A percentile compares a stretch with the other conserved stretches of the same genome.
These are phyloP conservation scores for Mycena haematopus DNA, from an alignment of 768 basidiomycete genomes.

Conservation along the genomic window DNA sequence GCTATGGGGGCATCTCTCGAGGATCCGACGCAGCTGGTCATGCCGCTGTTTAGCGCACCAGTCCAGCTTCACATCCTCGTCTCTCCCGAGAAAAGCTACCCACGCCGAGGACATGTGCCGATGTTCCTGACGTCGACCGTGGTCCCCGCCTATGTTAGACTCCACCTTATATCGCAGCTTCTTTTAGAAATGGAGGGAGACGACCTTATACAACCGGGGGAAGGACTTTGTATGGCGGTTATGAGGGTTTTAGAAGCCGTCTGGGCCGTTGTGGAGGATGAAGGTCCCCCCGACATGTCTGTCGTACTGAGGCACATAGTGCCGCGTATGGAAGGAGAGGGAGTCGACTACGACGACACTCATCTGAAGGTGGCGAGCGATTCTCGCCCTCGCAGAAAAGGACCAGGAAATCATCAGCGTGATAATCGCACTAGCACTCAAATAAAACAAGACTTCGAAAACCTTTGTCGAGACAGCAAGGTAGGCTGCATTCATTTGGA, in stretches of 20 bases:
- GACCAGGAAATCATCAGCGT: constrained; percentile 32
- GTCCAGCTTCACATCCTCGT: constrained; percentile 72
- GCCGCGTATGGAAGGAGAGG: constrained; percentile 35
- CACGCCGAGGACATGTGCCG: constrained; percentile 59
- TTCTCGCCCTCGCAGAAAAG: constrained; percentile 28
- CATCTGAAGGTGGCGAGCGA: constrained; percentile 1
- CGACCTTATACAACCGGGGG: constrained; percentile 66
- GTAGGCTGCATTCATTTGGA: constrained; percentile 22
- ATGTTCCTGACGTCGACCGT: constrained; percentile 77
- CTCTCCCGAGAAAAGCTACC: constrained; percentile 49
- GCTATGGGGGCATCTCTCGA: constrained; percentile 62
- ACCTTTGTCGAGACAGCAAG: constrained; percentile 46
- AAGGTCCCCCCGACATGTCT: constrained; percentile 80
- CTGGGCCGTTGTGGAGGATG: constrained; percentile 69
- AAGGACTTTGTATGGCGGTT: constrained; percentile 74
- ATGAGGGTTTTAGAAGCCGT: constrained; percentile 75
- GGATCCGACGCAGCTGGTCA: constrained; percentile 54
- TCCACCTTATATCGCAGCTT: constrained; percentile 77
- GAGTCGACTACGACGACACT: constrained; percentile 15
- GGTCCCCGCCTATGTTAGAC: constrained; percentile 79
- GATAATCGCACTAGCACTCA: constrained; percentile 55
- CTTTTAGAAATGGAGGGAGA: constrained; percentile 60
- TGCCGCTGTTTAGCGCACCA: constrained; percentile 70
- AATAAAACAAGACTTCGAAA: constrained; percentile 61
- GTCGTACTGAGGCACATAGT: constrained; percentile 68